Percentiles rank a stretch among this genome's conserved stretches.
Conservation (phyloP, 371 early-diverging fungal species). For the Mucor velutinosus region DNA sequence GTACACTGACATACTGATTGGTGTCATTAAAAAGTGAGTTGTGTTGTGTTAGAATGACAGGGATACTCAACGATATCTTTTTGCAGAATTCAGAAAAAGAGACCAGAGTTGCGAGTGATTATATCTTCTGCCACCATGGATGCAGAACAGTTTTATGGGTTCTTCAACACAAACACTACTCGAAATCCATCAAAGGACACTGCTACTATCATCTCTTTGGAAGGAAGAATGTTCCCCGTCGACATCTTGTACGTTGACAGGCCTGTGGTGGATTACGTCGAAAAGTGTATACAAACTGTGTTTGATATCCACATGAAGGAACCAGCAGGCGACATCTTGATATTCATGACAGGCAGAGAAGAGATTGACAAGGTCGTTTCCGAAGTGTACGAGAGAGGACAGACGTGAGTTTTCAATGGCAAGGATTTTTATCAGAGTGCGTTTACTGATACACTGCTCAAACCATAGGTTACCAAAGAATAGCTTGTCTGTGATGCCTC, state of each 20-base stretch:
- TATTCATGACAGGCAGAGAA: conserved; percentile 86
- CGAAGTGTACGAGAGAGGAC: conserved; percentile 54
- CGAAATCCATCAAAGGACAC: conserved; percentile 50
- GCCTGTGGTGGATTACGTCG: conserved; percentile 66
- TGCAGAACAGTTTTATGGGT: conserved; percentile 64
- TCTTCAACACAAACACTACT: conserved; percentile 56
- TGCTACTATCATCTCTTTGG: conserved; percentile 66
- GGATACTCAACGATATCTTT: no score
- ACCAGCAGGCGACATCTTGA: conserved; percentile 76
- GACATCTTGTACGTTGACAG: conserved; percentile 65
- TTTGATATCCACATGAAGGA: conserved; percentile 70
- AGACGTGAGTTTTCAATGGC: conserved; percentile 40
- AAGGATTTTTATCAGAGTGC: background rate
- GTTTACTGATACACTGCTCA: background rate
- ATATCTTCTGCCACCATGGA: conserved; percentile 85
- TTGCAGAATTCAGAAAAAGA: conserved; percentile 59
- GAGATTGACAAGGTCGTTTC: conserved; percentile 76
- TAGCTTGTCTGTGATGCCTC: conserved; percentile 54
- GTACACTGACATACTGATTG: conserved; percentile 86
- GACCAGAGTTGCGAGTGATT: conserved; percentile 66
- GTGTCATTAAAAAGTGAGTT: conserved; percentile 72
- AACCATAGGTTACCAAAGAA: conserved; percentile 31
- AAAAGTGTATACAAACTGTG: conserved; percentile 61
- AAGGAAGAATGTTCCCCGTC: conserved; percentile 74
- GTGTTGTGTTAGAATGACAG: background rate